These are phyloP conservation scores for Rhizopus arrhizus DNA, from an alignment of 371 early-diverging fungal species.

Conservation along the genomic window DNA sequence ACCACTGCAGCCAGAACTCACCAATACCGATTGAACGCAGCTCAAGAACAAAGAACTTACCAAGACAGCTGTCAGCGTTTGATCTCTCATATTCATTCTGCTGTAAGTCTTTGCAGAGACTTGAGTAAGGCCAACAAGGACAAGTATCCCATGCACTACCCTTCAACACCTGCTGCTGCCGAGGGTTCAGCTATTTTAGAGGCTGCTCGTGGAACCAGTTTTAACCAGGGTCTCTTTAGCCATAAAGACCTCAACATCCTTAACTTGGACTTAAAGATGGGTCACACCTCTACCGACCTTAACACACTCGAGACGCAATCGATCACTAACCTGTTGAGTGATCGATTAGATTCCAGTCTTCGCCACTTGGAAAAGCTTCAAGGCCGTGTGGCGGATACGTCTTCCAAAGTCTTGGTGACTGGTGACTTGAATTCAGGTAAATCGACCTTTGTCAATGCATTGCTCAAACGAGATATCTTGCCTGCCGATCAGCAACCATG, in stretches of 20 bases:
- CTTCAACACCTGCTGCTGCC: constrained; percentile 48
- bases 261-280: constrained; percentile 68
- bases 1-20: constrained; percentile 36
- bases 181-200: constrained; percentile 28
- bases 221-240: constrained; percentile 42
- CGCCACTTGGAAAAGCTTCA: constrained; percentile 81
- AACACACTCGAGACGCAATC: constrained; percentile 63
- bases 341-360: constrained; percentile 63
- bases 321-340: constrained; percentile 71
- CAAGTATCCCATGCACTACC: constrained; percentile 70
- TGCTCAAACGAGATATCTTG: constrained; percentile 83
- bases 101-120: constrained; percentile 61
- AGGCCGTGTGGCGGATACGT: constrained; percentile 84
- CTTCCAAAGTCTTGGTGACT: constrained; percentile 92
- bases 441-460: constrained; percentile 93
- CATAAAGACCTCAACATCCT: constrained; percentile 41
- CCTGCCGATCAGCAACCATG: constrained; percentile 97
- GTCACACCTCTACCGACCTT: constrained; percentile 50
- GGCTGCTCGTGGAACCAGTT: constrained; percentile 32
- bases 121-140: constrained; percentile 65
- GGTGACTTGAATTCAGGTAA: constrained; percentile 98
- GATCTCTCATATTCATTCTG: constrained; percentile 59
- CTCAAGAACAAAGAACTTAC: constrained; percentile 66
- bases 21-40: constrained; percentile 49
- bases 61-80: constrained; percentile 73